Base-by-base conservation (phyloP, 2,329 filamentous ascomycete species). In the Endothia cerciana region DNA sequence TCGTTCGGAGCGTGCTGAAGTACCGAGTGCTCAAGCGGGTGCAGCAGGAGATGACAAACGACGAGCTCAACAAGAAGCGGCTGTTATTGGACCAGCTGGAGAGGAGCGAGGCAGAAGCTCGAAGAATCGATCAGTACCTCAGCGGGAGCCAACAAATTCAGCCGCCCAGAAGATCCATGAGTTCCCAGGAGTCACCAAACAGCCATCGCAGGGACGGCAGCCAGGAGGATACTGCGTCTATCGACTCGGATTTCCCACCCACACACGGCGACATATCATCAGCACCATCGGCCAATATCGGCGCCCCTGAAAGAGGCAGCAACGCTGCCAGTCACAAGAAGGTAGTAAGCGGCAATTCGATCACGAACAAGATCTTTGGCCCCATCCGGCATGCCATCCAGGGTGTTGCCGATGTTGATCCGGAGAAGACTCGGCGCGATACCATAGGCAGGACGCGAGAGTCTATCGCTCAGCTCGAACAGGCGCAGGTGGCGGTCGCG, bases 381-480 rank as follows among this genome's bases (percentile, higher is more conserved):
- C 91, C 94, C 13, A 90, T 99, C 69, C 96, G 92, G 64, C 94
- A 99, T 78, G 95, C 95, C 0, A 93, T 98, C 41, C 93, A 98
- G 74, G 95, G 95, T 4, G 94, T 98, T 73, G 94, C 95, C 1
- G 95, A 99, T 75, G 92, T 96, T 51, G 95, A 99, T 74, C 95
- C 95, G 0, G 95, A 99, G 79, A 86, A 94, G 69, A 97, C 94
- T 53, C 86, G 95, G 62, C 87, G 95, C 63, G 95, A 99, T 76
- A 91, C 93, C 69, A 97, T 99, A 71, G 94, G 94, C 47, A 98
- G 97, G 83, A 99, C 95, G 0, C 89, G 90, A 70, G 95, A 99
- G 79, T 92, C 89, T 65, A 88, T 99, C 69, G 85, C 79, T 56
- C 86, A 97, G 81, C 84, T 99, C 62, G 94, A 98, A 78, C 93